Evolutionary conservation across 169 alveolate genomes (phyloP), one percentile per base, ranked within the genome.

Genomic region (Plasmodium fragile): DNA sequence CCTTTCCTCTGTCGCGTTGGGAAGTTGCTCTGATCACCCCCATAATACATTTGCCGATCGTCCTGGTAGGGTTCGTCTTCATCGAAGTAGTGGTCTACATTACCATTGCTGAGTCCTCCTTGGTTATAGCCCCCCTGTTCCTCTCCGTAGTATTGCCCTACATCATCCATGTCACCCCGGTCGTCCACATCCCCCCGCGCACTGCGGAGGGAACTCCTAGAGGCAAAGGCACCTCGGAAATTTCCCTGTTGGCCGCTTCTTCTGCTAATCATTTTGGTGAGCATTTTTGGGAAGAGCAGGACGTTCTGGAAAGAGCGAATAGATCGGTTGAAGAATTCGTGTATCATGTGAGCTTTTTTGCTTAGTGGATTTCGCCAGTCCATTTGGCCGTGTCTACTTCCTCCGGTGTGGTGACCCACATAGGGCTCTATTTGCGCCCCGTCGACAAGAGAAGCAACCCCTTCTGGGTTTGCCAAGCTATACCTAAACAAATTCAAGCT

Each of bases 231-330:
- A 25, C 28, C 22, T 18, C 13, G 34, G 32, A 18, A 59, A 59
- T 3, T n/a, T 3, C 18, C 55, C 22, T 32, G 71, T 43, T 32
- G 49, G 4, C 16, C 1, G 32, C 13, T 4, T 45, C 79, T 43
- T 2, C 13, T 53, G 28, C 45, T 75, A 32, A 59, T 43, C 36
- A 85, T 73, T 55, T 41, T 85, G 22, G 52, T 28, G 30, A 85
- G 13, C 36, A 85, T 6, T 30, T 52, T 45, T 7, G 93, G 93
- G 43, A 85, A 22, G 1, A 85, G 75, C 6, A 85, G 59, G n/a
- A 85, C n/a, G 41, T 85, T 85, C 43, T 85, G 93, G 32, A 85
- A 85, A 16, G 93, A 85, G n/a, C 22, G 53, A 8, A 85, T 85
- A 6, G 93, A 85, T 43, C 77, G 34, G 11, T 85, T 85, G 41